These are phyloP conservation scores for Ophiostoma quercus DNA, from an alignment of 2,329 filamentous ascomycete genomes.

Conservation along the genomic window DNA sequence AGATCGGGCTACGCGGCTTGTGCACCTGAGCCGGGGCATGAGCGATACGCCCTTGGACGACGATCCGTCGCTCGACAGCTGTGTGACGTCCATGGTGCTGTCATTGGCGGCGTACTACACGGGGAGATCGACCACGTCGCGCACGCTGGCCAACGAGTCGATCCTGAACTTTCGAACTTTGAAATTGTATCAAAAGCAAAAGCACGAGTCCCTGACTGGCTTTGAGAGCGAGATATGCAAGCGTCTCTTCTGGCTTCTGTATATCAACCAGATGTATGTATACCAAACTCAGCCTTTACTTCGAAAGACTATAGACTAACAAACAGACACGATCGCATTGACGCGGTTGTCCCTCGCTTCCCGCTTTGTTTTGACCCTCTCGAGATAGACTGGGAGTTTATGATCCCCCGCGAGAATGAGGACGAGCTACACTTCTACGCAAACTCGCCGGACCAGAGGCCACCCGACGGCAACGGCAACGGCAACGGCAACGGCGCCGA, in stretches of 20 bases:
- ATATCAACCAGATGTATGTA: neutral
- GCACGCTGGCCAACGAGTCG: neutral
- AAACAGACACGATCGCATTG: neutral
- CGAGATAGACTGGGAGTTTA: neutral
- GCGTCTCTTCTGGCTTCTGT: neutral
- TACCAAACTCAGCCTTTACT: neutral
- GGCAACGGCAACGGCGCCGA: too few relatives aligned
- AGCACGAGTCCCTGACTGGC: neutral
- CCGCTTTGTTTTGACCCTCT: neutral
- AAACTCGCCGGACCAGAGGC: neutral
- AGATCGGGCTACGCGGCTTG: conserved; percentile 4
- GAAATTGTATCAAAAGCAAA: neutral
- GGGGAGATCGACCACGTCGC: neutral
- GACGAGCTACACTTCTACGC: neutral
- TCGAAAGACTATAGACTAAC: neutral
- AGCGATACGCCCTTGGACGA: neutral
- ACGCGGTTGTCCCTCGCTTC: neutral
- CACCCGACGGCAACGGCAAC: neutral
- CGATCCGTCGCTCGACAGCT: neutral
- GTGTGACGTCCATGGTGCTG: neutral
- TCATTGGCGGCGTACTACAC: neutral
- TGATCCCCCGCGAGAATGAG: neutral
- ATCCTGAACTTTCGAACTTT: neutral
- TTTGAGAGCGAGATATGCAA: neutral
- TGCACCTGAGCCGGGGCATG: neutral